These are phyloP conservation scores for Avena atlantica DNA, from an alignment of 176 grass and related monocot species.

Conservation along the genomic window DNA sequence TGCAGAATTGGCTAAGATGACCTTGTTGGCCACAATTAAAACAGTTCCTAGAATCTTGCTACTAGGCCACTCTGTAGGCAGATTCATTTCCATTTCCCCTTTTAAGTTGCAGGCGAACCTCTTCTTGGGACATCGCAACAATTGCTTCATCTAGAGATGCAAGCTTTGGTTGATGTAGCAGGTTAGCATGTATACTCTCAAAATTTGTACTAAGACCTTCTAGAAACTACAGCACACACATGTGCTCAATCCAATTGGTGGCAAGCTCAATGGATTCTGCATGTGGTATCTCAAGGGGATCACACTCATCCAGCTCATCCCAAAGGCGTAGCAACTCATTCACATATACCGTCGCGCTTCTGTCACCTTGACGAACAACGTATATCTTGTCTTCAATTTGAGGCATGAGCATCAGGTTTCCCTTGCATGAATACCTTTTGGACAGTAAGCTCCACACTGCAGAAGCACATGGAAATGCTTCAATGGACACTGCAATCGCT, in stretches of 20 bases:
- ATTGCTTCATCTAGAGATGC: neutral
- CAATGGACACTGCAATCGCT: neutral
- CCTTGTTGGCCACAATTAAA: neutral
- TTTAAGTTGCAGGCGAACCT: neutral
- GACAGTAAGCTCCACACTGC: neutral
- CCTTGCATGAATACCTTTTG: neutral
- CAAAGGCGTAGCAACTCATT: neutral
- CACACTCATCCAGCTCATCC: neutral
- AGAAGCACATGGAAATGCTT: neutral
- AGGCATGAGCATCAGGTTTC: neutral
- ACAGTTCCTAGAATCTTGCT: neutral
- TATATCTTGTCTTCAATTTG: conserved; percentile 5
- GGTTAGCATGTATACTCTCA: neutral
- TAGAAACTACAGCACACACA: neutral
- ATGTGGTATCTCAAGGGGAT: neutral
- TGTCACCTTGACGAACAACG: neutral
- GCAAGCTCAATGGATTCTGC: neutral
- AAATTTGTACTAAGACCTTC: neutral
- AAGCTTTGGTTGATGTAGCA: neutral
- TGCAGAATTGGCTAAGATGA: neutral
- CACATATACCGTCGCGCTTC: neutral
- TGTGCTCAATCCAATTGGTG: neutral
- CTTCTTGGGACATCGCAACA: neutral
- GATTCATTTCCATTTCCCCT: neutral
- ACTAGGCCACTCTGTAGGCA: neutral